Conservation (phyloP, 2,329 filamentous ascomycete genomes). For the Pestalotiopsis sp. region DNA sequence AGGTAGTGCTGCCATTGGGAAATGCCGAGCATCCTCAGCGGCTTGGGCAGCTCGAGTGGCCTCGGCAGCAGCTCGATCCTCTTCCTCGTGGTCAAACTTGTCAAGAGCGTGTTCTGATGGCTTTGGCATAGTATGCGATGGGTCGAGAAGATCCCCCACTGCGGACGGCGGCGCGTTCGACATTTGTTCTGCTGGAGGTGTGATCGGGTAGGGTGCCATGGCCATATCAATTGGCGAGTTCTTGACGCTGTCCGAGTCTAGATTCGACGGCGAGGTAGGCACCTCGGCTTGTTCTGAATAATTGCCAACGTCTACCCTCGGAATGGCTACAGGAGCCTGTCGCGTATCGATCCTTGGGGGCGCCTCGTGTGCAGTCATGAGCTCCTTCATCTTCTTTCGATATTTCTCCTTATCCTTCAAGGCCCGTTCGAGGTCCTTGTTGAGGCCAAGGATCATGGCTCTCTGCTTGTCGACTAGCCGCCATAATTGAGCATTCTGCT, state of each 20-base stretch:
- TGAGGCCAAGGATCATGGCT: slow-evolving; percentile 88
- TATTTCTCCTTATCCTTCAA: slow-evolving; percentile 96
- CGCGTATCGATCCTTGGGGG: slow-evolving; percentile 22
- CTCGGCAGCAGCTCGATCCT: slow-evolving; percentile 50
- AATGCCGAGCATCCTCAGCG: slow-evolving; percentile 36
- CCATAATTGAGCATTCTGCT: slow-evolving; percentile 94
- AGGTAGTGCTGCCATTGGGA: slow-evolving; percentile 57
- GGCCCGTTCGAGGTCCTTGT: slow-evolving; percentile 89
- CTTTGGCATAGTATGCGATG: slow-evolving; percentile 62
- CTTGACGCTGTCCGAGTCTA: slow-evolving; percentile 54
- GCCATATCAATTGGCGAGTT: slow-evolving; percentile 63
- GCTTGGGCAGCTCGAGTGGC: slow-evolving; percentile 49
- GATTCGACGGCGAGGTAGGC: slow-evolving; percentile 49
- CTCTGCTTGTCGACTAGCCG: slow-evolving; percentile 94
- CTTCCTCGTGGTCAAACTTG: slow-evolving; percentile 57
- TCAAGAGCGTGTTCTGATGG: slow-evolving; percentile 62
- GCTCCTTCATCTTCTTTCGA: slow-evolving; percentile 85
- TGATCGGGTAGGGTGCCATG: slow-evolving; percentile 67
- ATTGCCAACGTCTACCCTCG: slow-evolving; percentile 29
- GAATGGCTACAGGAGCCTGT: slow-evolving; percentile 24
- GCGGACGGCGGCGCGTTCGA: slow-evolving; percentile 42
- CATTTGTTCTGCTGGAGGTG: slow-evolving; percentile 59
- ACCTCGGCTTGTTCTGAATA: slow-evolving; percentile 36
- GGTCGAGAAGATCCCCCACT: slow-evolving; percentile 56
- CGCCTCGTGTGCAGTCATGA: slow-evolving; percentile 44